These are phyloP conservation scores for Debaryomyces tyrocola DNA, from an alignment of 805 yeast genomes.

Conservation along the genomic window DNA sequence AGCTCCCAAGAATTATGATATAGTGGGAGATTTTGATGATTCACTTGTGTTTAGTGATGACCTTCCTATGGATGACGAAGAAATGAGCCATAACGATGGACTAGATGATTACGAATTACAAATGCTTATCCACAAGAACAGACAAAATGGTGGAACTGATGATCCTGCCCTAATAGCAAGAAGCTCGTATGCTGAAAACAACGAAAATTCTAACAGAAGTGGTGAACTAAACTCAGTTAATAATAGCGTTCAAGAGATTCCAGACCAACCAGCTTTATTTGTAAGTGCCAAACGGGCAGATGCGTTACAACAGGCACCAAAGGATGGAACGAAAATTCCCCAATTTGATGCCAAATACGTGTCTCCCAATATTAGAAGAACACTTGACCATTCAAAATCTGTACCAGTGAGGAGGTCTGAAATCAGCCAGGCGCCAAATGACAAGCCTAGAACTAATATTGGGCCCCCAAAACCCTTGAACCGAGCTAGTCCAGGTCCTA, in stretches of 20 bases:
- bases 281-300: slow-evolving; percentile 68
- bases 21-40: slow-evolving; percentile 36
- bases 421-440: background rate
- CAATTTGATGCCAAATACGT: slow-evolving; percentile 52
- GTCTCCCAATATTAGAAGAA: slow-evolving; percentile 50
- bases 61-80: slow-evolving; percentile 13
- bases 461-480: background rate
- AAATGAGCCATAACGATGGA: slow-evolving; percentile 13
- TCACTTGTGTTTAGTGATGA: slow-evolving; percentile 44
- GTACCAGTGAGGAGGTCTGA: slow-evolving; percentile 54
- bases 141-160: slow-evolving; percentile 9
- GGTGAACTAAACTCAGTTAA: background rate
- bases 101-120: slow-evolving; percentile 25
- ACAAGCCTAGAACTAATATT: slow-evolving; percentile 1
- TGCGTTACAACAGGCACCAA: slow-evolving; percentile 43
- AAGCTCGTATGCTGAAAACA: background rate
- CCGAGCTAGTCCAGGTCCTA: background rate
- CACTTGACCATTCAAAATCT: slow-evolving; percentile 68
- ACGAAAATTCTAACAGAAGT: background rate
- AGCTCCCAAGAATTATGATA: slow-evolving; percentile 10
- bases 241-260: background rate
- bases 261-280: slow-evolving; percentile 34
- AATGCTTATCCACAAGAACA: slow-evolving; percentile 15
- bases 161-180: background rate
- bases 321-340: slow-evolving; percentile 51